phyloP scores from a whole-genome alignment of 2,329 filamentous ascomycete genomes.

The Gyromitra esculenta region DNA sequence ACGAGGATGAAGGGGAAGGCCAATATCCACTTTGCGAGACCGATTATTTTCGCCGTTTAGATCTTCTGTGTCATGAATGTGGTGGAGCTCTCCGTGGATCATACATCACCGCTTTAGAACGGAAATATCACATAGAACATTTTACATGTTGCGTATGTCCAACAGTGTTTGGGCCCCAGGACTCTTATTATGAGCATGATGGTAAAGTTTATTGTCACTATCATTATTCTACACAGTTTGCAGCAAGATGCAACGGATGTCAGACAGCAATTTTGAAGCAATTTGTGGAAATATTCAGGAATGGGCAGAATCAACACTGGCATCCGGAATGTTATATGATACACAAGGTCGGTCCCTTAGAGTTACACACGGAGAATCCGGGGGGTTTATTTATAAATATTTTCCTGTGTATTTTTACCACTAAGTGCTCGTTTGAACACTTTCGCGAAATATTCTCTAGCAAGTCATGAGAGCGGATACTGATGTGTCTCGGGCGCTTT shows the following conservation, averaged over 20 bases:
- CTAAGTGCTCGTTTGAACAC: background rate
- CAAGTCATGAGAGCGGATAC: constrained; percentile 23
- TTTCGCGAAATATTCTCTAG: constrained; percentile 11
- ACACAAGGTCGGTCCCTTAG: constrained; percentile 70
- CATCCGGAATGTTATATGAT: constrained; percentile 99
- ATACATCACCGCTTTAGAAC: constrained; percentile 96
- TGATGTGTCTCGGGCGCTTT: constrained; percentile 29
- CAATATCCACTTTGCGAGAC: constrained; percentile 98
- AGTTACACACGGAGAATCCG: background rate
- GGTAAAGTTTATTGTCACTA: constrained; percentile 97
- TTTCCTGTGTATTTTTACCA: constrained; percentile 20
- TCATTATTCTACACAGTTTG: constrained; percentile 97
- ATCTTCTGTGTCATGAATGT: constrained; percentile 89
- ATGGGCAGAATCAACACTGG: constrained; percentile 98
- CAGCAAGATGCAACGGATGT: constrained; percentile 94
- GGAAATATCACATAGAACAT: constrained; percentile 98
- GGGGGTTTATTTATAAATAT: constrained; percentile 25
- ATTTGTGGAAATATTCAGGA: constrained; percentile 98
- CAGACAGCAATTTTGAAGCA: constrained; percentile 98
- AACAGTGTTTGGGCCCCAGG: constrained; percentile 96
- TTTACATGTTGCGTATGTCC: constrained; percentile 98
- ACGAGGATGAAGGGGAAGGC: constrained; percentile 82
- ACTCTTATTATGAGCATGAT: constrained; percentile 99
- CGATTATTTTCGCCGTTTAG: constrained; percentile 93
- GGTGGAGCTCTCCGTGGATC: constrained; percentile 92